Evolutionary conservation across 352 stramenopile genomes (phyloP), one percentile per base, ranked within the genome.

Genomic region (Phytophthora melonis): DNA sequence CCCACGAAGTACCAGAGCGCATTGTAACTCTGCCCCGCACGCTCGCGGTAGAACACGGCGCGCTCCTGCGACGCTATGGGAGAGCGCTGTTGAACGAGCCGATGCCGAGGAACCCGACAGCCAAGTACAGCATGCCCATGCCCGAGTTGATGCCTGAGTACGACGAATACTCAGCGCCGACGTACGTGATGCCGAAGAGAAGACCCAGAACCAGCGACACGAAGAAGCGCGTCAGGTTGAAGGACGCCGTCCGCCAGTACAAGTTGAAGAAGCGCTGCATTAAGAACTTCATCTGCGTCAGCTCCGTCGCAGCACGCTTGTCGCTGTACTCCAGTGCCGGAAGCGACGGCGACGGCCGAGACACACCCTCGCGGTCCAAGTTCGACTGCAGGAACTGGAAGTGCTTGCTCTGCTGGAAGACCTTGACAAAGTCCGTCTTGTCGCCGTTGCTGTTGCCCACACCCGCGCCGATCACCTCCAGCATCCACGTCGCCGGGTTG

Each of bases 61-160:
- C 68, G 61, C 32, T 75, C 68, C 45, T 75, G 34, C 7, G 65
- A 65, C 0, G 61, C 55, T n/a, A 75, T 55, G 68, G 68, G n/a
- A 75, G n/a, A 1, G 47, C 58, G 45, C 68, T 75, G 56, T 36
- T 75, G 47, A 75, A 75, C 13, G 65, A 57, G 16, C 39, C 49
- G 50, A 75, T 63, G 6, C 79, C 74, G 27, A 94, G 75, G 64
- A 97, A 97, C 36, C 88, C 58, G 8, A 88, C 84, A 9, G 82
- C 84, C 9, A 90, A 70, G 65, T 94, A 98, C 23, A 97, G 86
- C 13, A 96, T 82, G 5, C 88, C 85, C 13, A 97, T 70, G 5
- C 79, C 83, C 8, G 70, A 64, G 50, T 83, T 83, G n/a, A 73
- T 70, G 16, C 78, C 83, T 1, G 64, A 36, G 19, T 76, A 86